Base-by-base conservation (phyloP, 495 filamentous ascomycete species). In the Daldinia vernicosa region DNA sequence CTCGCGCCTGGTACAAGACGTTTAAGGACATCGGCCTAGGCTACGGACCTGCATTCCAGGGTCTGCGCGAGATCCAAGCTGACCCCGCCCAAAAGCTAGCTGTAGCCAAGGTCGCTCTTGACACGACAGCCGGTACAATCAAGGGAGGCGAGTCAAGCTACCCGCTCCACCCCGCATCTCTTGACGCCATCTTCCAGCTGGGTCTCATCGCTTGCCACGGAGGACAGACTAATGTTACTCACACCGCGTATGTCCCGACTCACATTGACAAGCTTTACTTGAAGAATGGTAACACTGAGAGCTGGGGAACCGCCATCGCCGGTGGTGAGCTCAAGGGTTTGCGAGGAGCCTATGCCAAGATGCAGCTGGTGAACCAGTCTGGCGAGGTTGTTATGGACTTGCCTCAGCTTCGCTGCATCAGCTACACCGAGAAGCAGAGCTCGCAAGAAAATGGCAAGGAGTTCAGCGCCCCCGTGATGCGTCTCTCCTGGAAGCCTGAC, bases 91-190 rank as follows among this genome's bases (percentile, higher is more conserved):
- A 43, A 8, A 50, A 60, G 24, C 28, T 67, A 0, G 63, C 58
- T 7, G 17, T 47, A 4, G 74, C 65, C 0, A 62, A 60, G n/a
- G 22, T 63, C 0, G 73, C 78, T 27, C 72, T 78, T 11, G 67
- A 82, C 28, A 66, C 71, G 3, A 55, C 60, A 9, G 58, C 33
- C 6, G 26, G 62, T 14, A 80, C 79, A 63, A 74, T 80, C 11
- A 43, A 64, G 22, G 52, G 71, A 0, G 79, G 53, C 4, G 53
- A 81, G 56, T 76, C 76, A 1, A 60, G 69, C 0, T 79, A 78
- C 60, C 26, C 81, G 7, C 65, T 84, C 14, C 82, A 84, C 54
- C 82, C 82, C 6, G 67, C 79, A 3, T 74, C 80, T 2, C 53
- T 79, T 2, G 76, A 78, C 56, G 57, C 53, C 3, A 43, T 70